Conservation (phyloP, 2,329 filamentous ascomycete species). For the Penicillium sp. region DNA sequence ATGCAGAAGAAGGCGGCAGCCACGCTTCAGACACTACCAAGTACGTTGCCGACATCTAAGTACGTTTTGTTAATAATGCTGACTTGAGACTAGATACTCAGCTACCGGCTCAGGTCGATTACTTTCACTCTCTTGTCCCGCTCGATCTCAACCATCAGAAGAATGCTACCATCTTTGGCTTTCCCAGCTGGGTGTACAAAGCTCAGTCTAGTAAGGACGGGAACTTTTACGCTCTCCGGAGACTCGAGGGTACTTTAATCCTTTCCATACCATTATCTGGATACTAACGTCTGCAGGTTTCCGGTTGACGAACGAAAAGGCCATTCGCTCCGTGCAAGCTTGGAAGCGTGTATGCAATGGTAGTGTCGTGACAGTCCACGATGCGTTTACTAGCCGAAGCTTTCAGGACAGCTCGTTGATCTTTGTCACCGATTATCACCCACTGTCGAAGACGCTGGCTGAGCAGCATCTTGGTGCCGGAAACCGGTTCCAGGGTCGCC, state of each 20-base stretch:
- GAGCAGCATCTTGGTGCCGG: conserved; percentile 57
- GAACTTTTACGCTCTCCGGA: conserved; percentile 73
- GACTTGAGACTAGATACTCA: conserved; percentile 51
- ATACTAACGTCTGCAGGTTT: conserved; percentile 50
- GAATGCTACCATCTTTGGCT: conserved; percentile 70
- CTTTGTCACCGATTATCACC: conserved; percentile 87
- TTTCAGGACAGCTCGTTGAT: conserved; percentile 94
- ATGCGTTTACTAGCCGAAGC: conserved; percentile 84
- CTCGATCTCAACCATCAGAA: conserved; percentile 74
- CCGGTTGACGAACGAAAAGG: conserved; percentile 76
- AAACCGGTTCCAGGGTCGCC: conserved; percentile 37
- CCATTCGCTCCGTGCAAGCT: conserved; percentile 73
- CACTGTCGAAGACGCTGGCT: conserved; percentile 76
- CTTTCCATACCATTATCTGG: neutral
- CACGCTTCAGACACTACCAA: conserved; percentile 73
- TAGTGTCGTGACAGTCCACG: conserved; percentile 74
- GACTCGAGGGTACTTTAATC: conserved; percentile 61
- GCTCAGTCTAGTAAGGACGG: conserved; percentile 82
- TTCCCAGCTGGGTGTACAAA: conserved; percentile 91
- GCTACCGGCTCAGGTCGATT: conserved; percentile 65
- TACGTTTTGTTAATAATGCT: neutral
- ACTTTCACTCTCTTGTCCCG: conserved; percentile 86
- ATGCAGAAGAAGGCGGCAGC: conserved; percentile 82
- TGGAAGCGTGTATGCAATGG: conserved; percentile 81
- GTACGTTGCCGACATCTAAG: conserved; percentile 45